Base-by-base conservation (phyloP, 805 yeast species). In the Scheffersomyces stipitis region DNA sequence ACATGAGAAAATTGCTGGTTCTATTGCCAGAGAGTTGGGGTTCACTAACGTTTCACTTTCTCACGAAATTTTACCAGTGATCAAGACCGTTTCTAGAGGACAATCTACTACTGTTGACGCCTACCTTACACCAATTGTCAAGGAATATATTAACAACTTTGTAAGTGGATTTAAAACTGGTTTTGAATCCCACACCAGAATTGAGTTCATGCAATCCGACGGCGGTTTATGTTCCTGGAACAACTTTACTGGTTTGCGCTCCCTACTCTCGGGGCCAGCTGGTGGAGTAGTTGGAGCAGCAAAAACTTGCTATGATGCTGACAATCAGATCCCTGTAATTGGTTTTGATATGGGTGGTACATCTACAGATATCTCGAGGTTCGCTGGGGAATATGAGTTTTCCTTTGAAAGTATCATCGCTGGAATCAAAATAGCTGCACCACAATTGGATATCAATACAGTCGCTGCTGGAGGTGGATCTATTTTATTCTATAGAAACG, bases 301-400 rank as follows among this genome's bases (percentile, higher is more conserved):
- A 12, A 37, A 38, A 26, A 51, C 56, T 18, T 47, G 43, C 33
- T 49, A 40, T 34, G 52, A 58, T 38, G 43, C 24, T 4, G 71
- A 78, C 42, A 74, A 75, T 37, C 61, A 64, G 9, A 71, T 74
- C 16, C 89, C 95, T 0, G 68, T 84, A 31, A 75, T 86, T 38
- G 95, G 93, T 0, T 84, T 86, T 48, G 96, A 86, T 59, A 85
- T 86, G 90, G 96, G 96, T 33, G 96, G 96, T 33, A 86, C 96
- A 1, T 83, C 91, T 1, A 86, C 95, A 1, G 95, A 87, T 62
- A 89, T 85, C 3, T 80, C 88, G 4, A 69, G 95, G 44, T 86
- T 66, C 52, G 74, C 69, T 36, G 91, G 91, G 2, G 71, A 75
- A 31, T 73, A 79, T 22, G 90, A 84, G 42, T 91, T 84, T 55